Evolutionary conservation across 176 grass and related monocot genomes (phyloP).

Genomic region (Raddia distichophylla): DNA sequence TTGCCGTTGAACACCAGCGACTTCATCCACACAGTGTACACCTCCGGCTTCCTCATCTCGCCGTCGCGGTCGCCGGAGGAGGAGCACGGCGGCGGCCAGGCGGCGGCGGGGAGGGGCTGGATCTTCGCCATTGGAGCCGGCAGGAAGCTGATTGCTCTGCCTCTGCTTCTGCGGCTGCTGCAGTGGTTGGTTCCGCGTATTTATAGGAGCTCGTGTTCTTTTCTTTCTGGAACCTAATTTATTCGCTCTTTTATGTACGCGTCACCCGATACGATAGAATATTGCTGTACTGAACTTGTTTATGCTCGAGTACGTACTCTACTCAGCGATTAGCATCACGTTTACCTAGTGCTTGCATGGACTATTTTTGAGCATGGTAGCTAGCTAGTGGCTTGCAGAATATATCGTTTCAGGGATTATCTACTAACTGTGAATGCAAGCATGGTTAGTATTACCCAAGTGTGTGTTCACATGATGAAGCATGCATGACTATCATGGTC

Average conservation of each 20-base stretch:
- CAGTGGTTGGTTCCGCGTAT: not conserved
- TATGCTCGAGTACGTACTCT: not conserved
- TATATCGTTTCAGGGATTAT: not conserved
- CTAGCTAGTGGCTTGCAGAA: not conserved
- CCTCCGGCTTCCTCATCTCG: constrained; percentile 7
- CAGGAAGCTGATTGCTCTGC: not conserved
- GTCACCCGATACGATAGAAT: constrained; percentile 29
- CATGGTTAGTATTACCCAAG: too few species aligned
- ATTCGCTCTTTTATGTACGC: not conserved
- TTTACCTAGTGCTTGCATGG: constrained; percentile 28
- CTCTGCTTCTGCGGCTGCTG: not conserved
- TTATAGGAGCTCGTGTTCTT: constrained; percentile 12
- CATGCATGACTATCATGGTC: too few species aligned
- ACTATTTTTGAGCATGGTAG: constrained; percentile 16
- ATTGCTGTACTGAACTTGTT: not conserved
- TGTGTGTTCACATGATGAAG: too few species aligned
- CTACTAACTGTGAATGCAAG: too few species aligned
- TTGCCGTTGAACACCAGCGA: constrained; percentile 78
- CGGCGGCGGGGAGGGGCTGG: constrained; percentile 22
- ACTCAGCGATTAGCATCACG: constrained; percentile 13
- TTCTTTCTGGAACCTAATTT: not conserved
- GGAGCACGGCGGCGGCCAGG: not conserved
- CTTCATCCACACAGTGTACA: constrained; percentile 88
- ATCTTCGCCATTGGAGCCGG: constrained; percentile 42
- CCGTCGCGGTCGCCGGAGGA: not conserved